A percentile compares a stretch with the other conserved stretches of the same genome.
These are phyloP conservation scores for Metschnikowia borealis DNA, from an alignment of 805 yeast species.

Conservation along the genomic window DNA sequence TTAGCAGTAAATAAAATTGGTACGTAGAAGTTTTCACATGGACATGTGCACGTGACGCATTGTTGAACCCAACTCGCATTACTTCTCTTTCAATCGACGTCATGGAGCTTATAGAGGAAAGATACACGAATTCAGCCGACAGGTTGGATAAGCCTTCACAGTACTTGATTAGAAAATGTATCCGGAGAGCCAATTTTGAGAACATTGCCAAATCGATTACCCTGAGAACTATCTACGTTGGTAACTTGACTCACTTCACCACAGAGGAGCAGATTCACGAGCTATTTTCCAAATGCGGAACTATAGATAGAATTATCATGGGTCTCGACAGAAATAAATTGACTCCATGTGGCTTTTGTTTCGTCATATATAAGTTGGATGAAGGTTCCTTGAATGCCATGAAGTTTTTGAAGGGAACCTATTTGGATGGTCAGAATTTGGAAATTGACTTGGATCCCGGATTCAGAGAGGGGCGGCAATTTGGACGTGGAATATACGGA, in stretches of 20 bases:
- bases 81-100: neutral
- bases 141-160: conserved; percentile 70
- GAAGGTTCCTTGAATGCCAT: conserved; percentile 77
- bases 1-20: neutral
- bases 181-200: conserved; percentile 47
- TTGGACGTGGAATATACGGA: conserved; percentile 88
- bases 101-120: conserved; percentile 41
- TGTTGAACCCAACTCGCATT: neutral
- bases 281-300: conserved; percentile 77
- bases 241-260: conserved; percentile 83
- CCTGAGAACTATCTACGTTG: conserved; percentile 83
- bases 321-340: conserved; percentile 86
- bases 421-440: conserved; percentile 75
- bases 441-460: conserved; percentile 95
- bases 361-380: conserved; percentile 69
- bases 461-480: conserved; percentile 91
- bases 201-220: conserved; percentile 62
- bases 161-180: conserved; percentile 64
- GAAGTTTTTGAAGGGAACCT: conserved; percentile 76
- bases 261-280: conserved; percentile 94
- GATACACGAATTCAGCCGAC: conserved; percentile 59
- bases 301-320: conserved; percentile 79
- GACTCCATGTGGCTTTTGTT: conserved; percentile 97
- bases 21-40: neutral
- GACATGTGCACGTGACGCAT: neutral